Evolutionary conservation across 768 basidiomycete genomes (phyloP).

Genomic region (Leucogyrophana mollusca): DNA sequence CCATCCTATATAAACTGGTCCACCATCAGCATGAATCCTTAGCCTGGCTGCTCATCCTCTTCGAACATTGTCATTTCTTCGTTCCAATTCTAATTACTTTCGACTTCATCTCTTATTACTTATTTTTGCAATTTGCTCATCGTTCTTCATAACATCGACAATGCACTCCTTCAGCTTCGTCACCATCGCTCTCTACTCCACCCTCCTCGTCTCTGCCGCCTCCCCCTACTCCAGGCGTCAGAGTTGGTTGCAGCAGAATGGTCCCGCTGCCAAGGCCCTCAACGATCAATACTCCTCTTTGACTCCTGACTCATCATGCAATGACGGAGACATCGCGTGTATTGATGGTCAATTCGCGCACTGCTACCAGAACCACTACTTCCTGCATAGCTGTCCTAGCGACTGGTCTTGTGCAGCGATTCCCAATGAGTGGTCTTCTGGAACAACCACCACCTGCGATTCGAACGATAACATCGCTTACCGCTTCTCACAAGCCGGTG

Average conservation of each 20-base stretch:
- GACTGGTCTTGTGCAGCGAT: conserved; percentile 20
- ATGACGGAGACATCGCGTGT: conserved; percentile 16
- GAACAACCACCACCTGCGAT: conserved; percentile 19
- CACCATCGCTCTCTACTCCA: conserved; percentile 7
- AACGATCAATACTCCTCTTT: conserved; percentile 19
- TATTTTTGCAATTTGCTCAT: neutral
- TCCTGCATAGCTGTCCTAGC: conserved; percentile 10
- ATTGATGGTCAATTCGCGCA: conserved; percentile 15
- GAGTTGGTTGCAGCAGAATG: conserved; percentile 21
- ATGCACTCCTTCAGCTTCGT: conserved; percentile 3
- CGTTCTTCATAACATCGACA: neutral
- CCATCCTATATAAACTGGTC: conserved; percentile 6
- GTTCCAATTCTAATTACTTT: conserved; percentile 3
- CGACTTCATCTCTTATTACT: conserved; percentile 2
- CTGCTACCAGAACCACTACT: conserved; percentile 13
- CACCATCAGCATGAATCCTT: neutral
- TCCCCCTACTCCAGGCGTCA: conserved; percentile 12
- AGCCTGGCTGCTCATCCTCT: conserved; percentile 15
- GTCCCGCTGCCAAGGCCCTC: conserved; percentile 21
- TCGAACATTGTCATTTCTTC: conserved; percentile 9
- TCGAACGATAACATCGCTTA: conserved; percentile 14
- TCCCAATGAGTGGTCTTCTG: conserved; percentile 16
- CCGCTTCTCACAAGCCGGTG: conserved; percentile 16
- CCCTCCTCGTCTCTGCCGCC: conserved; percentile 19
- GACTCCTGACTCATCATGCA: conserved; percentile 16